phyloP scores from a whole-genome alignment of 2,329 filamentous ascomycete species.

The Orbilia ellipsospora region DNA sequence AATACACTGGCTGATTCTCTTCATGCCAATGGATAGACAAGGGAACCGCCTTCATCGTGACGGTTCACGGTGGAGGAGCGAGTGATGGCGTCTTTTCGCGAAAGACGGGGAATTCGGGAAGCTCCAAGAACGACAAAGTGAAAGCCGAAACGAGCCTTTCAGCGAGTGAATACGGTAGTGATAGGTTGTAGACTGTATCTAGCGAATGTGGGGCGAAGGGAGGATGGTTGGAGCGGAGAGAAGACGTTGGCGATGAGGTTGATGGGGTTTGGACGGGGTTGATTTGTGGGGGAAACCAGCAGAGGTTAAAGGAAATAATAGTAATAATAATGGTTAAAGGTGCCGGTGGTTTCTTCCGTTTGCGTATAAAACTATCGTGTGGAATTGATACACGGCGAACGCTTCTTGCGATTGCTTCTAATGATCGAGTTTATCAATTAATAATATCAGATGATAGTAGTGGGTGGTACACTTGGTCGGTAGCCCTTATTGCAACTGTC shows the following conservation, averaged over 20 bases:
- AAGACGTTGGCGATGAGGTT: neutral
- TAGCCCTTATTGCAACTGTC: too few species aligned
- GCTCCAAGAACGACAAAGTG: neutral
- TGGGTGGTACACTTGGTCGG: too few species aligned
- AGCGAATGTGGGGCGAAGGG: conserved; percentile 6
- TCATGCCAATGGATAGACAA: conserved; percentile 99
- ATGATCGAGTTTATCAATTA: too few species aligned
- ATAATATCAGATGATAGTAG: too few species aligned
- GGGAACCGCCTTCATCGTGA: conserved; percentile 90
- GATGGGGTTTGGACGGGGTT: too few species aligned
- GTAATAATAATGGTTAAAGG: too few species aligned
- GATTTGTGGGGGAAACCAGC: too few species aligned
- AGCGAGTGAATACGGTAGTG: neutral
- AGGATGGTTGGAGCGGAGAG: neutral
- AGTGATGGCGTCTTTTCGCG: conserved; percentile 4
- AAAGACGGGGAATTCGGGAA: conserved; percentile 55
- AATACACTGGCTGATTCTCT: conserved; percentile 96
- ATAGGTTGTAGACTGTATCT: neutral
- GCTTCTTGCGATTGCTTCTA: too few species aligned
- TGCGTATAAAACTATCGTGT: too few species aligned
- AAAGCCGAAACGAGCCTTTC: neutral
- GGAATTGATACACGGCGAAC: too few species aligned
- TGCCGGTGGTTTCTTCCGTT: too few species aligned
- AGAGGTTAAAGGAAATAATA: too few species aligned
- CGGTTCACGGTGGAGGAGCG: conserved; percentile 2